Evolutionary conservation across 495 filamentous ascomycete genomes (phyloP), one percentile per base, ranked within the genome.

Genomic region (Penicillium crystallinum): DNA sequence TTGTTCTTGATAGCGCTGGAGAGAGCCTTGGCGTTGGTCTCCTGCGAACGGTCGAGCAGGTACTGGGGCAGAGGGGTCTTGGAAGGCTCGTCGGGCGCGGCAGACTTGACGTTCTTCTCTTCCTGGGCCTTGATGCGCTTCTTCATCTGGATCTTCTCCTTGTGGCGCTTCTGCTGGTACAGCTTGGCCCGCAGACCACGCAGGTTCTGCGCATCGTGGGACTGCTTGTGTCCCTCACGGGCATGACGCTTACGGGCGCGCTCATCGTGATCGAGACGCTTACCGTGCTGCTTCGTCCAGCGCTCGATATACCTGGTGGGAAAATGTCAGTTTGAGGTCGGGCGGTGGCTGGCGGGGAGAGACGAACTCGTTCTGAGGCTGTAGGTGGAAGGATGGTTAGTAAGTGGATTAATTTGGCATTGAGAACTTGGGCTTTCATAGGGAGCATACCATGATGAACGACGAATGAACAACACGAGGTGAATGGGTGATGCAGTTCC

Each of bases 141-240:
- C 72, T 88, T 87, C 88, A 98, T 92, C 83, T 97, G 91, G 69
- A 99, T 97, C 86, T 99, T 99, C 75, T 97, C 89, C 63, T 87
- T 81, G 73, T 91, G 89, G 35, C 93, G 81, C 81, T 93, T 88
- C 78, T 96, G 88, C 69, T 90, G 86, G 77, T 95, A 88, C 63
- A 96, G 79, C 78, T 99, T 99, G 62, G 93, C 93, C 54, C 90
- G 78, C 59, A 97, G 81, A 56, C 95, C 93, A 54, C 84, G 84
- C 59, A 97, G 80, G 68, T 91, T 95, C 75, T 97, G 91, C 14
- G 93, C 89, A 72, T 96, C 81, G 59, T 91, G 75, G 40, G 88
- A 91, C 47, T 79, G 78, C 73, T 89, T 84, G 77, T 97, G 91
- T 45, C 80, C 81, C 72, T 96, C 89, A 70, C 95, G 85, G 46